These are phyloP conservation scores for Phytophthora boehmeriae DNA, from an alignment of 352 stramenopile species.

Conservation along the genomic window DNA sequence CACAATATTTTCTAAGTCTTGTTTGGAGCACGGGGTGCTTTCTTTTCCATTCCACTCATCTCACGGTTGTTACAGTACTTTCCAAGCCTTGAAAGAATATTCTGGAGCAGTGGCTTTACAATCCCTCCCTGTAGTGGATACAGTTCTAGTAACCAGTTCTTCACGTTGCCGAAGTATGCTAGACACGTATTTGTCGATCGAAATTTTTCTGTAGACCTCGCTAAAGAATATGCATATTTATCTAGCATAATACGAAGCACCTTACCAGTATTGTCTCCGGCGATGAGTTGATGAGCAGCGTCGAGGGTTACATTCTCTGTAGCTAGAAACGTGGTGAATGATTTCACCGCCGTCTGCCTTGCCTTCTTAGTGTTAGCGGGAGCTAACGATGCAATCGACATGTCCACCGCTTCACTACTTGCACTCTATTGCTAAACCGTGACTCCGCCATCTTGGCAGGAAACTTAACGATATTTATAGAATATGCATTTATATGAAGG, in stretches of 20 bases:
- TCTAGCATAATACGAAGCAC: constrained; percentile 1
- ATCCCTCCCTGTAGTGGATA: constrained; percentile 8
- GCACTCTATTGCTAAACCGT: not conserved
- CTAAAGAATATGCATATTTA: constrained; percentile 16
- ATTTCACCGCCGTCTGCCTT: too few relatives aligned
- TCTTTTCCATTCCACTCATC: constrained; percentile 4
- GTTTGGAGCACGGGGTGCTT: constrained; percentile 13
- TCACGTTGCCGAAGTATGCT: constrained; percentile 11
- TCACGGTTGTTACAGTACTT: constrained; percentile 21
- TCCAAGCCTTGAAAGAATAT: constrained; percentile 9
- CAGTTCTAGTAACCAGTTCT: constrained; percentile 11
- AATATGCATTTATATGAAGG: constrained; percentile 7
- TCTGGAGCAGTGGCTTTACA: constrained; percentile 14
- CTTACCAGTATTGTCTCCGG: not conserved
- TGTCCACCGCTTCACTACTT: not conserved
- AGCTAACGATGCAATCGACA: too few relatives aligned
- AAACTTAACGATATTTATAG: constrained; percentile 13
- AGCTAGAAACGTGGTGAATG: not conserved
- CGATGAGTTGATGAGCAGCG: not conserved
- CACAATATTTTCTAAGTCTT: constrained; percentile 15
- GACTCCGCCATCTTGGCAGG: constrained; percentile 2
- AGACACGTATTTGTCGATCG: constrained; percentile 9
- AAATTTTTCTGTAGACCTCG: constrained; percentile 1
- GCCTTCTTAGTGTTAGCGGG: too few relatives aligned
- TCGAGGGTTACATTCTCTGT: not conserved